Evolutionary conservation across 1,284 basidiomycete species (phyloP).

Genomic region (Sporisorium exsertum): DNA sequence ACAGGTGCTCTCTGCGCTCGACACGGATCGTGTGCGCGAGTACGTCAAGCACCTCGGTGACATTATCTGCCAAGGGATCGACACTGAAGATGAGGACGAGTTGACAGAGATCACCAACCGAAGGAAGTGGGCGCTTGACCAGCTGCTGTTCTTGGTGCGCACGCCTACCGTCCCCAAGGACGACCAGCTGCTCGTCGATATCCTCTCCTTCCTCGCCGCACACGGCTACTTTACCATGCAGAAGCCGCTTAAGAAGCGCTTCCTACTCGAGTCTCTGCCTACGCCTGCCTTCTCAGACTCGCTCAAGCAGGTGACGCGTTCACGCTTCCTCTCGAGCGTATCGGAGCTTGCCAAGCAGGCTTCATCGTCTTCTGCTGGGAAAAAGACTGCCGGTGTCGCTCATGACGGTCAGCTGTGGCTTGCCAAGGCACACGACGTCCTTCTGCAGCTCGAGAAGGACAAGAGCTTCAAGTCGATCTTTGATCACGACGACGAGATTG

Average conservation of each 20-base stretch:
- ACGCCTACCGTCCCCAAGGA: slow-evolving; percentile 84
- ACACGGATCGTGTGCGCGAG: slow-evolving; percentile 79
- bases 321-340: slow-evolving; percentile 79
- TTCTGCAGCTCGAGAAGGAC: slow-evolving; percentile 78
- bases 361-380: slow-evolving; percentile 63
- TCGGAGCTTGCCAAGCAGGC: slow-evolving; percentile 79
- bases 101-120: slow-evolving; percentile 42
- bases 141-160: slow-evolving; percentile 81
- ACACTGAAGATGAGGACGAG: slow-evolving; percentile 41
- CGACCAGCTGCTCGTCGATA: slow-evolving; percentile 79
- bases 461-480: slow-evolving; percentile 74
- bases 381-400: slow-evolving; percentile 76
- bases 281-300: slow-evolving; percentile 80
- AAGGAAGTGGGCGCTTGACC: slow-evolving; percentile 84
- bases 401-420: slow-evolving; percentile 85
- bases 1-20: slow-evolving; percentile 81
- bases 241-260: slow-evolving; percentile 80
- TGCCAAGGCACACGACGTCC: slow-evolving; percentile 76
- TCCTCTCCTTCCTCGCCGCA: slow-evolving; percentile 84
- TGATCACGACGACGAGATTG: slow-evolving; percentile 50
- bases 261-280: slow-evolving; percentile 70
- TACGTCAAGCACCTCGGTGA: slow-evolving; percentile 79
- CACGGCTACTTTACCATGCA: slow-evolving; percentile 82
- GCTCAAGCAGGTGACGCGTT: slow-evolving; percentile 77
- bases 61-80: slow-evolving; percentile 31